Conservation (phyloP, 768 basidiomycete genomes). For the Ephemerocybe angulata region DNA sequence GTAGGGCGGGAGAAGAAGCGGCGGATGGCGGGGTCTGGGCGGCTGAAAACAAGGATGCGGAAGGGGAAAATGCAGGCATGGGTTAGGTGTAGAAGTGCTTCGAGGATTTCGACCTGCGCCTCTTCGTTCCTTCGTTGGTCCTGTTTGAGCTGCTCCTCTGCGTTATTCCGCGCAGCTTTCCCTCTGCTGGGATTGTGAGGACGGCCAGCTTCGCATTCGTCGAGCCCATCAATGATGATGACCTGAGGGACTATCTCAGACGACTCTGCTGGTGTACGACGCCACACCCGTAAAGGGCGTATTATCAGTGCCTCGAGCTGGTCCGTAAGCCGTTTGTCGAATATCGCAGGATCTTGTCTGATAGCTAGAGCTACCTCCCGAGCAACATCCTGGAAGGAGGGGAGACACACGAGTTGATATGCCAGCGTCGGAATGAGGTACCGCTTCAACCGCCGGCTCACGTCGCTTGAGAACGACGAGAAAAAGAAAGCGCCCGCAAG, state of each 20-base stretch:
- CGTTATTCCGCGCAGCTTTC: too few relatives aligned
- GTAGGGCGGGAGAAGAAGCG: not conserved
- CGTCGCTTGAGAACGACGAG: not conserved
- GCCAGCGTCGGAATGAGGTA: slow-evolving; percentile 4
- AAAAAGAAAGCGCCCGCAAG: slow-evolving; percentile 13
- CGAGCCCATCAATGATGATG: slow-evolving; percentile 12
- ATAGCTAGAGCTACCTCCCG: not conserved
- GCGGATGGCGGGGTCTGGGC: slow-evolving; percentile 3
- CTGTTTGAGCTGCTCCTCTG: not conserved
- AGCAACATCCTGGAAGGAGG: not conserved
- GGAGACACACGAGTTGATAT: not conserved
- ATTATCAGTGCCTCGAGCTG: slow-evolving; percentile 1
- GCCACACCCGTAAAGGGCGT: too few relatives aligned
- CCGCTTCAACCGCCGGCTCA: not conserved
- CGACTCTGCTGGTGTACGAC: not conserved
- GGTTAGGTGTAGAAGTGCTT: not conserved
- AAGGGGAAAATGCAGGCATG: not conserved
- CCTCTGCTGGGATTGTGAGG: not conserved
- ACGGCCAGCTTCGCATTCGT: slow-evolving; percentile 4
- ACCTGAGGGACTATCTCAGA: not conserved
- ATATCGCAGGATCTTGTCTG: not conserved
- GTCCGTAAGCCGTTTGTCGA: not conserved
- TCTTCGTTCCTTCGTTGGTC: not conserved
- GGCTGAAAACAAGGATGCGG: slow-evolving; percentile 4
- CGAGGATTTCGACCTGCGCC: slow-evolving; percentile 3